Evolutionary conservation across 768 basidiomycete species (phyloP), one percentile per base, ranked within the genome.

Genomic region (Kwoniella europaea): DNA sequence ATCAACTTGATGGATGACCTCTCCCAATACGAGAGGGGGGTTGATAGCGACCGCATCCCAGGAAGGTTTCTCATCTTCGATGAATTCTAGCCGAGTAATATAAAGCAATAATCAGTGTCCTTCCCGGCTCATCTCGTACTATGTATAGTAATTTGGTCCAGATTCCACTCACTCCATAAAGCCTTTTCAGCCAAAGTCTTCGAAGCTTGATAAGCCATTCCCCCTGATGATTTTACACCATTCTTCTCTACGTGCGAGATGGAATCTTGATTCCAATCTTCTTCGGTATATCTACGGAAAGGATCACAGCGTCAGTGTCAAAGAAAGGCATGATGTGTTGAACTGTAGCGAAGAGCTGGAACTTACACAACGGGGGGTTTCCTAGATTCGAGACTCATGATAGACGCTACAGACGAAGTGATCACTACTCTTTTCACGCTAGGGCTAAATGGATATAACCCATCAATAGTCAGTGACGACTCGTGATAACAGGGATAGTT

Each of bases 351-450:
- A 7, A 6, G 35, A 35, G 35, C 4, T 35, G 4, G 35, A 35
- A 58, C 65, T 56, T 27, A 67, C 56, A 67, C 20, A 18, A 42
- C 41, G 4, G 65, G 65, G 2, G 65, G 22, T 22, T 41, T 43
- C 16, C 44, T 41, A 9, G 65, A 66, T 24, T 64, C 27, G 89
- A 27, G 15, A 41, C 44, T 58, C 58, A 60, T 62, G 58, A 68
- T 54, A 6, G 67, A 18, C 2, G 67, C 67, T 89, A 0, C 62
- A 5, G 61, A 69, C 5, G 53, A 55, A 35, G 90, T 91, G 71
- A 91, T 82, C 7, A 92, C 88, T 54, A 94, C 84, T 2, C 92
- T 87, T 79, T 90, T 89, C 73, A 93, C 85, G 10, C 77, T 73
- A 16, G 86, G 72, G 62, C 87, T 85, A 75, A 7, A 35, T 35